Conservation (phyloP, 805 yeast genomes). For the Kockiozyma suomiensis region DNA sequence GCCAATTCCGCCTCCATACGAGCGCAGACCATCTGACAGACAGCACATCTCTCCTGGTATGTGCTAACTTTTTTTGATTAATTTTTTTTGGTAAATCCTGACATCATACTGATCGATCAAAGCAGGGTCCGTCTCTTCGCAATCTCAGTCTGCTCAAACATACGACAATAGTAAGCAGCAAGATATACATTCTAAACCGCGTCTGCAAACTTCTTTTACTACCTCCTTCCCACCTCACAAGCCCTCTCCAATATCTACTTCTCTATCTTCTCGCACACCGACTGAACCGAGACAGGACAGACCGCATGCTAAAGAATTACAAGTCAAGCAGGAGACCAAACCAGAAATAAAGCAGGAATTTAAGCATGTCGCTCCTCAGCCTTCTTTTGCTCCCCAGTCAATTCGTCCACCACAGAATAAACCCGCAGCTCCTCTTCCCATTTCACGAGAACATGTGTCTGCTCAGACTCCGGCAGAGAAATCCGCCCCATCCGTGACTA, state of each 20-base stretch:
- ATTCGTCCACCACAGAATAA: neutral
- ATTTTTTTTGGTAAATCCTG: too few relatives aligned
- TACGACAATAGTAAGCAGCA: neutral
- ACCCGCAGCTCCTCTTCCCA: neutral
- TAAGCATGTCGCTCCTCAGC: neutral
- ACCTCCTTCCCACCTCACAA: neutral
- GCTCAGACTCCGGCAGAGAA: too few relatives aligned
- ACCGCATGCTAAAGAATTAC: neutral
- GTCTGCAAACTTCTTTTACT: neutral
- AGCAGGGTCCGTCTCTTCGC: neutral
- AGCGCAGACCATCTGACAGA: neutral
- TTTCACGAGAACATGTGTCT: neutral
- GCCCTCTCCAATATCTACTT: neutral
- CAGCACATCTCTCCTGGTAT: neutral
- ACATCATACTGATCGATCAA: neutral
- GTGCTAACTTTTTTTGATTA: too few relatives aligned
- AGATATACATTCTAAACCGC: neutral
- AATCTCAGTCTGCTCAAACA: neutral
- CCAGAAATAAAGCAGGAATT: too few relatives aligned
- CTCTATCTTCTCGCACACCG: neutral
- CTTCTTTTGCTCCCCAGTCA: neutral
- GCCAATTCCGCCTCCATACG: neutral
- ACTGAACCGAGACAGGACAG: slow-evolving; percentile 8
- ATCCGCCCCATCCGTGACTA: too few relatives aligned
- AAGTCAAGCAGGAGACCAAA: neutral